Evolutionary conservation across 1,284 basidiomycete species (phyloP).

Genomic region (Paramarasmius palmivorus): DNA sequence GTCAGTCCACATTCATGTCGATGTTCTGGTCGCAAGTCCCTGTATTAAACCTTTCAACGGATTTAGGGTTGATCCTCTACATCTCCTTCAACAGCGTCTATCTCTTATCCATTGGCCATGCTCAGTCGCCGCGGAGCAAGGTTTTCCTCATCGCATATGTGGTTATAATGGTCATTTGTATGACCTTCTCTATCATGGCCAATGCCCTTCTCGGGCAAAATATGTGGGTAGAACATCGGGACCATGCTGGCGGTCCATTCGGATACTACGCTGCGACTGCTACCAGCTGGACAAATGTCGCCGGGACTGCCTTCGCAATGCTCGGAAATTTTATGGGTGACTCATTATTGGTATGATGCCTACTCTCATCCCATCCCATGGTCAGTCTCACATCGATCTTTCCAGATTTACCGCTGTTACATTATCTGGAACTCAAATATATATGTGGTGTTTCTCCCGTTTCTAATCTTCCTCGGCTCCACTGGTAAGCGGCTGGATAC

Average conservation of each 20-base stretch:
- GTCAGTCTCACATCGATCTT: not conserved
- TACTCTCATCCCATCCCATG: not conserved
- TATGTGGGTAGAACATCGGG: slow-evolving; percentile 4
- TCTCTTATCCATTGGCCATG: not conserved
- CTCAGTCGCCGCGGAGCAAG: not conserved
- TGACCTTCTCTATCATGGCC: not conserved
- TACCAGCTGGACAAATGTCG: not conserved
- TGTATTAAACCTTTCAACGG: too few relatives aligned
- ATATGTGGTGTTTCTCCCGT: slow-evolving; percentile 17
- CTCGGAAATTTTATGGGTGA: slow-evolving; percentile 2
- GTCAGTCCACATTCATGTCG: not conserved
- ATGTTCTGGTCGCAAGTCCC: not conserved
- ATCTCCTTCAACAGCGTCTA: not conserved
- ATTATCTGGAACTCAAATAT: slow-evolving; percentile 19
- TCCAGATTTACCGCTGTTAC: slow-evolving; percentile 24
- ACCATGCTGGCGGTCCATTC: not conserved
- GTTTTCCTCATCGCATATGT: slow-evolving; percentile 3
- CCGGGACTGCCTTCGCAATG: not conserved
- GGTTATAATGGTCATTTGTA: not conserved
- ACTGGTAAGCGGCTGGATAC: slow-evolving; percentile 14
- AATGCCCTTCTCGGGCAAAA: not conserved
- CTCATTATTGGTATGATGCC: slow-evolving; percentile 7
- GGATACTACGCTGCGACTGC: not conserved
- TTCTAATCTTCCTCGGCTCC: slow-evolving; percentile 22
- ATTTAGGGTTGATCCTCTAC: not conserved